These are phyloP conservation scores for Chionographis japonica DNA, from an alignment of 106 monocot species.

Conservation along the genomic window DNA sequence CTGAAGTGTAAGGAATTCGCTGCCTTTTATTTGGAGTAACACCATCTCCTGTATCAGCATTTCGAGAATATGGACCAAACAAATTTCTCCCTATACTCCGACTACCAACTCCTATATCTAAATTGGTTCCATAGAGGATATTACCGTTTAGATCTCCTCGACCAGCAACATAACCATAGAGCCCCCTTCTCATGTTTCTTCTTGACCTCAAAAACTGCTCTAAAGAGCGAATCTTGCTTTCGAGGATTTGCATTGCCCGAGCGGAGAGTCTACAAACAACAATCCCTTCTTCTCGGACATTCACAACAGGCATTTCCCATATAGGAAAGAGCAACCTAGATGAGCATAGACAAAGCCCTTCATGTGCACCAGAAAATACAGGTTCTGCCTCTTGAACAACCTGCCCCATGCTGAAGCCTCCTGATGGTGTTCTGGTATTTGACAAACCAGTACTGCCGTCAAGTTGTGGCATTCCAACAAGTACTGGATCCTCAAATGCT, in stretches of 20 bases:
- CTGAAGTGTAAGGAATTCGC: conserved; percentile 49
- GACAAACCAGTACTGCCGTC: conserved; percentile 43
- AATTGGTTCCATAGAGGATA: conserved; percentile 59
- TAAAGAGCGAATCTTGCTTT: conserved; percentile 73
- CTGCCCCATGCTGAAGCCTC: conserved; percentile 97
- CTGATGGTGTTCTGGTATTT: conserved; percentile 58
- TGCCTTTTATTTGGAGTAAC: conserved; percentile 53
- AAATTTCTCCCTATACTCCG: conserved; percentile 27
- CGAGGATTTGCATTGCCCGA: conserved; percentile 68
- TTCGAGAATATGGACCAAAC: conserved; percentile 14
- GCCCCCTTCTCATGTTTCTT: conserved; percentile 87
- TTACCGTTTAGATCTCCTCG: conserved; percentile 73
- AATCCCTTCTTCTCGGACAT: conserved; percentile 48
- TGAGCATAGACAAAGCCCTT: conserved; percentile 91
- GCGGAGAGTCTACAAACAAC: conserved; percentile 59
- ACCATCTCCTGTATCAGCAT: conserved; percentile 24
- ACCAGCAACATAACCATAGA: conserved; percentile 93
- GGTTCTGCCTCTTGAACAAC: conserved; percentile 96
- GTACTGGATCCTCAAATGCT: conserved; percentile 84
- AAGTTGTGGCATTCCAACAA: conserved; percentile 90
- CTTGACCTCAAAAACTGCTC: conserved; percentile 87
- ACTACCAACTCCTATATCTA: conserved; percentile 24
- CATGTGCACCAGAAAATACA: conserved; percentile 89
- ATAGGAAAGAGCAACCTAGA: conserved; percentile 90
- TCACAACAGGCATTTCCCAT: conserved; percentile 87